Evolutionary conservation across 2,329 filamentous ascomycete species (phyloP), one percentile per base, ranked within the genome.

Genomic region (Alternaria sp.): DNA sequence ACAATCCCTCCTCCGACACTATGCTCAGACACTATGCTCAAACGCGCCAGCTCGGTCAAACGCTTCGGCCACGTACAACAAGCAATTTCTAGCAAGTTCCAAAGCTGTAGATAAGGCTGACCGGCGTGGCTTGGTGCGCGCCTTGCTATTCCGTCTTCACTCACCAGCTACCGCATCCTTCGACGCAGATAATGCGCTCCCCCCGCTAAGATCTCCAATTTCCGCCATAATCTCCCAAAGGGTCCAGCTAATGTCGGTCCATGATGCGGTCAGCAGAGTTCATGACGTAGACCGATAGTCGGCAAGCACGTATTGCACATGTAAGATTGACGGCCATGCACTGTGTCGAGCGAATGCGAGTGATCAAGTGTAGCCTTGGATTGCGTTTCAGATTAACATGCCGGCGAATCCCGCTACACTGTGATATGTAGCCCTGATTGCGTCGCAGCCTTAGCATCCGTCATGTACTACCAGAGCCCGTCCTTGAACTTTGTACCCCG

Each of bases 241-340:
- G 54, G 46, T 28, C 21, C 55, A 51, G n/a, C 55, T 58, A 51
- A 61, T 51, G 23, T 58, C 46, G 46, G 23, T 33, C 33, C 28
- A 51, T 37, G 50, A 60, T 56, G 46, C 56, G 25, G 49, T 49
- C 44, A 55, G 50, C 44, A 54, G 41, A 55, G 18, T 15, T 55
- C 37, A 61, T 64, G 61, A 64, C 58, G 61, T 57, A 56, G 18
- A n/a, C 41, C 58, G 23, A 58, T 50, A 47, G 53, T 18, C 51
- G 45, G 50, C 50, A 45, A 33, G 50, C 26, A 37, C 57, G 15
- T 56, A 14, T 33, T 45, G 44, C 23, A 44, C 14, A 21, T 43
- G 37, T 47, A 49, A 50, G 30, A 41, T 45, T 33, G 55, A 25
- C 55, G 44, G 10, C 45, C n/a, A 45, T 43, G 55, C 47, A 12